These are phyloP conservation scores for Wallacemonas sp. DNA, from an alignment of 208 protist genomes.

Conservation along the genomic window DNA sequence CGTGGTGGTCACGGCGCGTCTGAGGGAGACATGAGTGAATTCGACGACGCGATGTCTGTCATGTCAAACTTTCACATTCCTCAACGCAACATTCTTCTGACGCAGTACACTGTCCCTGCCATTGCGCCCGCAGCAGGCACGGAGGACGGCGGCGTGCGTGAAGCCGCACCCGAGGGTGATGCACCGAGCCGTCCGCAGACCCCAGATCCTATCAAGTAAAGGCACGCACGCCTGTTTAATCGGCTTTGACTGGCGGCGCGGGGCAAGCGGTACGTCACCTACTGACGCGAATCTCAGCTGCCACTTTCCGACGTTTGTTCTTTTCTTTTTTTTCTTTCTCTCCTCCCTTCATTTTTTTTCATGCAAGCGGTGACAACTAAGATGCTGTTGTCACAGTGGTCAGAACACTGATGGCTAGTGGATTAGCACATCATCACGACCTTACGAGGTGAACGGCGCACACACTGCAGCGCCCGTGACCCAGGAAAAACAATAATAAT, in stretches of 20 bases:
- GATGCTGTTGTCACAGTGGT: too few species aligned
- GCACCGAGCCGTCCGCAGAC: not conserved
- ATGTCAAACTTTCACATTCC: slow-evolving; percentile 31
- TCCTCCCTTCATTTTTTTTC: slow-evolving; percentile 4
- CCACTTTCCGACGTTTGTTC: not conserved
- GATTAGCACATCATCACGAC: too few species aligned
- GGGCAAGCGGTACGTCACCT: too few species aligned
- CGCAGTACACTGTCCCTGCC: slow-evolving; percentile 15
- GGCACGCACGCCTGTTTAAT: too few species aligned
- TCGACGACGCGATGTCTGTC: slow-evolving; percentile 22
- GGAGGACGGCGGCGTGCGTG: not conserved
- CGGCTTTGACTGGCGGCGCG: too few species aligned
- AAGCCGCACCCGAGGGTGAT: not conserved
- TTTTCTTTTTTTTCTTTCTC: slow-evolving; percentile 1
- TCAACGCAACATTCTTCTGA: slow-evolving; percentile 28
- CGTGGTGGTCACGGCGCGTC: not conserved
- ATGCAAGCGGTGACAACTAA: not conserved
- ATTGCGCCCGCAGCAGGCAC: slow-evolving; percentile 6
- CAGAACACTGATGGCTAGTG: too few species aligned
- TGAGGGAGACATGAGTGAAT: not conserved
- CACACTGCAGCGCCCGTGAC: too few species aligned
- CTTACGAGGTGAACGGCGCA: too few species aligned
- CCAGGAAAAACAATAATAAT: too few species aligned
- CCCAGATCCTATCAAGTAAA: not conserved
- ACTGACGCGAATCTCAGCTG: too few species aligned